A percentile compares a stretch with the other conserved stretches of the same genome.
Evolutionary conservation across 139 green algal genomes (phyloP).

Genomic region (Chlamydomonas incerta): DNA sequence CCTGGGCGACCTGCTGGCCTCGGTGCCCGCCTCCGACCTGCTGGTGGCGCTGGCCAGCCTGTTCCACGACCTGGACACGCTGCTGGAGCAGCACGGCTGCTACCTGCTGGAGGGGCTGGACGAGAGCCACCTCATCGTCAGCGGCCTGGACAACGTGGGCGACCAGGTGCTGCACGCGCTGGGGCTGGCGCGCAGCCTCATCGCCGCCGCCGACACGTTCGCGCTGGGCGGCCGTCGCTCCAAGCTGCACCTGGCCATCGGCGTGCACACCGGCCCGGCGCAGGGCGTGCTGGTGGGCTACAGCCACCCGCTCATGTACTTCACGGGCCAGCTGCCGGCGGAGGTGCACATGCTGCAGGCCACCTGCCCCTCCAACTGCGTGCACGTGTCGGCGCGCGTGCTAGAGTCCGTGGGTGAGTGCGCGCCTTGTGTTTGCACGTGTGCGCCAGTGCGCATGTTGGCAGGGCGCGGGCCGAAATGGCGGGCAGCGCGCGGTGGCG

Average conservation of each 20-base stretch:
- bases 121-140: slow-evolving; percentile 29
- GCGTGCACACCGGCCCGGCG: slow-evolving; percentile 29
- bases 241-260: slow-evolving; percentile 18
- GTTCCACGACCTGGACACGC: slow-evolving; percentile 42
- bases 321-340: slow-evolving; percentile 42
- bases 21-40: slow-evolving; percentile 20
- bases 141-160: slow-evolving; percentile 31
- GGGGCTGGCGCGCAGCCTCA: slow-evolving; percentile 29
- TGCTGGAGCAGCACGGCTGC: slow-evolving; percentile 49
- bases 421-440: not conserved
- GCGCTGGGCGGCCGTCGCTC: not conserved
- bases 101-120: slow-evolving; percentile 45
- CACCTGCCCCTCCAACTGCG: slow-evolving; percentile 45
- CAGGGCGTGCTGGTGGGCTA: slow-evolving; percentile 49
- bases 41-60: slow-evolving; percentile 27
- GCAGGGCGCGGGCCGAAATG: too few relatives aligned
- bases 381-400: slow-evolving; percentile 17
- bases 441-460: too few relatives aligned
- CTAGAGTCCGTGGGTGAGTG: slow-evolving; percentile 28
- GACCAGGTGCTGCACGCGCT: slow-evolving; percentile 40
- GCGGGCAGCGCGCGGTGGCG: too few relatives aligned
- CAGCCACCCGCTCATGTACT: slow-evolving; percentile 36
- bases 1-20: slow-evolving; percentile 33
- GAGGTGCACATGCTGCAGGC: slow-evolving; percentile 32
- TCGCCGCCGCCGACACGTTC: slow-evolving; percentile 19